Base-by-base conservation (phyloP, 805 yeast species). In the Lipomyces sp. region DNA sequence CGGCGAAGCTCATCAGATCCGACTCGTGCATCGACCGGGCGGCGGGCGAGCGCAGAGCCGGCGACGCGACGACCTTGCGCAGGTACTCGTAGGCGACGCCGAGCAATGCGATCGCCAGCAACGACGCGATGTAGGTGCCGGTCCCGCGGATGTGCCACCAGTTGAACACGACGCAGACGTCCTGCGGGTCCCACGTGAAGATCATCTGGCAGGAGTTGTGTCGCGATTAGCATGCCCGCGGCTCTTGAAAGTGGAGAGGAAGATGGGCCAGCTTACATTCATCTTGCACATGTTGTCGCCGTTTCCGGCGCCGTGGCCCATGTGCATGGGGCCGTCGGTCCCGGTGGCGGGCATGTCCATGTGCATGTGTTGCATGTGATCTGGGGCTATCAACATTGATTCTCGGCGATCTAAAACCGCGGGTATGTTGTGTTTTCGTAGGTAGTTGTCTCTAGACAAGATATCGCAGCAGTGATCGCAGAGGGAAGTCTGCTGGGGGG, bases 101-200 rank as follows among this genome's bases (percentile, higher is more conserved):
- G 3, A 84, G 51, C 0, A 67, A 52, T 0, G 72, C 72, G 23
- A 86, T 72, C 0, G 75, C 73, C 0, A 77, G 10, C 33, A 84
- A 63, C 1, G 87, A 74, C 6, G 79, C 49, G 2, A 82, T 6
- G 43, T 86, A 75, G 3, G 79, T 81, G 1, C 65, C 37, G 7
- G 67, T 61, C 1, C 82, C 76, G 41, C 71, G 71, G 49, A 86
- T 77, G 58, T 83, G 90, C 95, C 95, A 86, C 86, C 90, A 83
- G 51, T 71, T 68, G 65, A 83, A 84, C 10, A 86, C 75, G 6
- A 86, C 78, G 63, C 95, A 86, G 4, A 85, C 74, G 63, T 86
- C 77, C 45, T 75, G 70, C 69, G 84, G 82, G 56, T 81, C 80
- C 89, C 91, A 86, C 8, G 88, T 84, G 65, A 86, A 83, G 8